Conservation (phyloP, 805 yeast genomes). For the Jamesozyma hellenica region DNA sequence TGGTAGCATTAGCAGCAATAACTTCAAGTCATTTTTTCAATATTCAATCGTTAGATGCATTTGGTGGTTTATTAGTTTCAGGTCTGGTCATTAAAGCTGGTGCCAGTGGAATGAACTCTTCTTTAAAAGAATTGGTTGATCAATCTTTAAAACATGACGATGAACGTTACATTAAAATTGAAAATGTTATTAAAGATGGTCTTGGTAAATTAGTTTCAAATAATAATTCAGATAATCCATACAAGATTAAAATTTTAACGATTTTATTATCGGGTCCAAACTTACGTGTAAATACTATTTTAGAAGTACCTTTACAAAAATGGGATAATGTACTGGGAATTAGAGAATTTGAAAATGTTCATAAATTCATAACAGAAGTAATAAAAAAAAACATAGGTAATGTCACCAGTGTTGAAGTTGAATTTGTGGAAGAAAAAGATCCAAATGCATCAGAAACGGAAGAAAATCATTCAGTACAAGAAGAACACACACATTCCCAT, state of each 20-base stretch:
- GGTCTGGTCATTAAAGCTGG: slow-evolving; percentile 78
- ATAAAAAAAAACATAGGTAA: slow-evolving; percentile 34
- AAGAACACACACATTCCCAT: background rate
- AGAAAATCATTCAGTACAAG: background rate
- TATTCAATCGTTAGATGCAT: slow-evolving; percentile 78
- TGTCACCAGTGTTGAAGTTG: slow-evolving; percentile 35
- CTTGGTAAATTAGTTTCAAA: slow-evolving; percentile 31
- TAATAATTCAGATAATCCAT: slow-evolving; percentile 33
- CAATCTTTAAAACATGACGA: slow-evolving; percentile 47
- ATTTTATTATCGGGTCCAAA: slow-evolving; percentile 53
- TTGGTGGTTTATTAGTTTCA: slow-evolving; percentile 86
- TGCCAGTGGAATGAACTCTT: slow-evolving; percentile 53
- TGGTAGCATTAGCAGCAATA: slow-evolving; percentile 82
- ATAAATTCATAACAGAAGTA: slow-evolving; percentile 29
- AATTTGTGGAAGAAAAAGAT: slow-evolving; percentile 29
- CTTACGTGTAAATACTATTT: slow-evolving; percentile 28
- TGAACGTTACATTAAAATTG: slow-evolving; percentile 38
- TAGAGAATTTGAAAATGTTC: slow-evolving; percentile 35
- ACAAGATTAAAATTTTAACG: slow-evolving; percentile 34
- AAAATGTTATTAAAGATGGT: slow-evolving; percentile 31
- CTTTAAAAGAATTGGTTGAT: slow-evolving; percentile 73
- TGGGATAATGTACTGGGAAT: slow-evolving; percentile 36
- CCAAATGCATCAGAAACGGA: background rate
- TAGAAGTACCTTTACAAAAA: slow-evolving; percentile 36
- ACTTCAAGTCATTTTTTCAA: slow-evolving; percentile 72